Evolutionary conservation across 2,329 filamentous ascomycete species (phyloP).

Genomic region (Bimuria novae-zelandiae): DNA sequence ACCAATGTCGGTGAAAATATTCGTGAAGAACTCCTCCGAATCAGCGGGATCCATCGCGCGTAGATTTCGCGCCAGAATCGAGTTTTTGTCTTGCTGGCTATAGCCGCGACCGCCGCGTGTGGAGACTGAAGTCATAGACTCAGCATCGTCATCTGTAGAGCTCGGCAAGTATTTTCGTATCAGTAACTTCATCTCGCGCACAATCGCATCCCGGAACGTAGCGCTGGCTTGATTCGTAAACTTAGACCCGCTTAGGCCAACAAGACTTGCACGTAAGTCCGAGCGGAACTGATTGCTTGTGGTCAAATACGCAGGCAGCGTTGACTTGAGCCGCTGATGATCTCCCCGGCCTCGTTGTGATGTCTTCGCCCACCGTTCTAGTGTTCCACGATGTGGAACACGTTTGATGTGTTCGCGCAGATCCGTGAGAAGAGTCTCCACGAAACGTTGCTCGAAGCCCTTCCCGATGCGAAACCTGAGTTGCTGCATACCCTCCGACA

Average conservation of each 20-base stretch:
- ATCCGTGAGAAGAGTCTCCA: conserved; percentile 77
- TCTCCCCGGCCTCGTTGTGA: conserved; percentile 72
- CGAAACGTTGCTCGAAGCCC: conserved; percentile 81
- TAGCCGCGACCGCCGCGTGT: conserved; percentile 69
- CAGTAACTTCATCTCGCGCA: conserved; percentile 83
- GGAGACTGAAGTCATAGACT: conserved; percentile 84
- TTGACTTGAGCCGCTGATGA: conserved; percentile 68
- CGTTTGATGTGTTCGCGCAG: conserved; percentile 77
- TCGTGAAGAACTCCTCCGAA: conserved; percentile 79
- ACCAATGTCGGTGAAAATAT: conserved; percentile 84
- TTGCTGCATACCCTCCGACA: conserved; percentile 75
- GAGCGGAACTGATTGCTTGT: conserved; percentile 72
- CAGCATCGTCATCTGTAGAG: conserved; percentile 90
- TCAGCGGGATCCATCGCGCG: conserved; percentile 81
- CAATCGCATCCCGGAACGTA: conserved; percentile 79
- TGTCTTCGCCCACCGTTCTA: conserved; percentile 82
- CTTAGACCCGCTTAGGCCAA: conserved; percentile 79
- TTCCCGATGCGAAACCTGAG: conserved; percentile 82
- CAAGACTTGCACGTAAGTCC: conserved; percentile 71
- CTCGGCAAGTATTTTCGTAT: conserved; percentile 87
- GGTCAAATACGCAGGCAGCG: conserved; percentile 77
- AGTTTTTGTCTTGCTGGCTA: conserved; percentile 86
- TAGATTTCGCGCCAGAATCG: conserved; percentile 84
- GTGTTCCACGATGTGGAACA: conserved; percentile 71
- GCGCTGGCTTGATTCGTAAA: conserved; percentile 81